Base-by-base conservation (phyloP, 2,329 filamentous ascomycete species). In the Penicillium griseofulvum region DNA sequence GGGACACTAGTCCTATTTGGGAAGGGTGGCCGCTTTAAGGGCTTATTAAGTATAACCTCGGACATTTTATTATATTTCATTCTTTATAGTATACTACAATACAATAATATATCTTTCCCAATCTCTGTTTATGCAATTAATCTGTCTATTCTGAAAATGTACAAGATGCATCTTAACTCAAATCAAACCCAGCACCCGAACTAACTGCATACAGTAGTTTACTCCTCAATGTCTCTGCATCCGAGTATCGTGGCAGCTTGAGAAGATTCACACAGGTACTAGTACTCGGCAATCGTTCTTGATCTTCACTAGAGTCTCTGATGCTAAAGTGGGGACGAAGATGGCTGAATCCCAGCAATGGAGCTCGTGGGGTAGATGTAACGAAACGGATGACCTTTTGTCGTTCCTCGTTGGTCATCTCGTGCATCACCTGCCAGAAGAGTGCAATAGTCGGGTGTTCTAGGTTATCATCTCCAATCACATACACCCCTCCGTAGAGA, bases 221-320 rank as follows among this genome's bases (percentile, higher is more conserved):
- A 67, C 87, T 83, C 68, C 83, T 87, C 66, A 99, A 71, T 28
- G 79, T 81, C 56, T 78, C 74, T 59, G 86, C 84, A 33, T 80
- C 85, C 45, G 74, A 82, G 73, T 97, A 99, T 61, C 87, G 84
- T 7, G 94, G 94, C 62, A 99, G 76, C 78, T 99, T 99, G 45
- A 99, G 76, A 64, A 99, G 71, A 71, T 99, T 99, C 28, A 97
- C 91, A 66, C 94, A 99, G 0, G 94, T 99, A 70, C 92, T 97
- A 17, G 94, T 91, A 69, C 91, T 97, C 2, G 94, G 94, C 60
- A 97, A 76, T 55, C 94, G 81, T 45, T 84, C 82, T 73, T 93
- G 83, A 67, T 95, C 90, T 26, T 77, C 77, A 5, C 90, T 89
- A 0, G 86, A 87, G 73, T 99, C 94, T 5, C 94, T 80, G 59